phyloP scores from a whole-genome alignment of 805 yeast species.

The Candida manassasensis region DNA sequence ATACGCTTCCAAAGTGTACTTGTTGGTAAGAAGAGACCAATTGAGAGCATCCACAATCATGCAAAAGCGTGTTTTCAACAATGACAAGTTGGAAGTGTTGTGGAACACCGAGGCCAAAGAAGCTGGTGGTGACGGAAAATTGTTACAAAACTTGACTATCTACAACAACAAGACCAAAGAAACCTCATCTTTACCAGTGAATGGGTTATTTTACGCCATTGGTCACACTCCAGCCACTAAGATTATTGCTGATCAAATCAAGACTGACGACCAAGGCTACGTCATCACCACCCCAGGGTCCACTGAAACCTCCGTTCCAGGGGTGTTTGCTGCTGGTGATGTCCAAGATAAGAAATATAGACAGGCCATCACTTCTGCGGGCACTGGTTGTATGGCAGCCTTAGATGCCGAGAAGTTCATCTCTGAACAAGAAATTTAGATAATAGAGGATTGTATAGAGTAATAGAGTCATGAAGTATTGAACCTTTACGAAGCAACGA shows the following conservation, averaged over 20 bases:
- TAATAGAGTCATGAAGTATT: no score
- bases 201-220: slow-evolving; percentile 95
- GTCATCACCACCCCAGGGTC: slow-evolving; percentile 87
- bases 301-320: slow-evolving; percentile 76
- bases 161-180: slow-evolving; percentile 71
- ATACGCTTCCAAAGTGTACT: slow-evolving; percentile 92
- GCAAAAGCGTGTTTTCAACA: slow-evolving; percentile 85
- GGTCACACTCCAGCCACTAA: slow-evolving; percentile 96
- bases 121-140: slow-evolving; percentile 92
- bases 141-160: slow-evolving; percentile 60
- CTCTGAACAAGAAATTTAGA: slow-evolving; percentile 42
- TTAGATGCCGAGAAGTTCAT: slow-evolving; percentile 86
- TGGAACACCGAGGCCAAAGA: slow-evolving; percentile 82
- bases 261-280: slow-evolving; percentile 85
- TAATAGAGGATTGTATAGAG: neutral
- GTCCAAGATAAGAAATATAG: slow-evolving; percentile 96
- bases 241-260: slow-evolving; percentile 71
- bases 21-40: slow-evolving; percentile 90
- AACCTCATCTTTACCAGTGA: slow-evolving; percentile 65
- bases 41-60: slow-evolving; percentile 94
- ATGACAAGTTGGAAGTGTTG: slow-evolving; percentile 86
- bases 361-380: slow-evolving; percentile 99
- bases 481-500: no score
- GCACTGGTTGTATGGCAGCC: slow-evolving; percentile 99
- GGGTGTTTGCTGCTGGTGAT: slow-evolving; percentile 98